Percentiles rank a stretch among this genome's conserved stretches.
phyloP scores from a whole-genome alignment of 2,329 filamentous ascomycete species.

The Colletotrichum sp. region DNA sequence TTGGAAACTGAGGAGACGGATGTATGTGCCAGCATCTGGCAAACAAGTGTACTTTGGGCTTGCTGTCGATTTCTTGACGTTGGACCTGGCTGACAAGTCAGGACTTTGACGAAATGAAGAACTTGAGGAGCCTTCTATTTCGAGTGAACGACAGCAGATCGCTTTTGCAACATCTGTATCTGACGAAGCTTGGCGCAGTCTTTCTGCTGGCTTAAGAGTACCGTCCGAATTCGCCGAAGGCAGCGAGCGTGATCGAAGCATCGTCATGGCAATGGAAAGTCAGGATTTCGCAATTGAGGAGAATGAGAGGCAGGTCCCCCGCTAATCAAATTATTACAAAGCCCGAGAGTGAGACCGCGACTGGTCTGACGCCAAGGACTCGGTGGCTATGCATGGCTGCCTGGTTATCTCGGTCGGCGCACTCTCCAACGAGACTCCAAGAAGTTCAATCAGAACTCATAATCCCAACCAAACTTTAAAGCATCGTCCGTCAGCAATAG shows the following conservation, averaged over 20 bases:
- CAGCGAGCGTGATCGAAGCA: background rate
- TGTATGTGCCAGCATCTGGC: background rate
- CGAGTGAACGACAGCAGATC: background rate
- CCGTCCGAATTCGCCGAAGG: fast-evolving
- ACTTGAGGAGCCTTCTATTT: background rate
- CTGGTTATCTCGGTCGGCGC: background rate
- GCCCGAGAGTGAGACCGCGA: background rate
- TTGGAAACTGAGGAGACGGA: background rate
- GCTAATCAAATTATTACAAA: background rate
- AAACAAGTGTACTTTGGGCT: background rate
- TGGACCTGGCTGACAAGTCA: background rate
- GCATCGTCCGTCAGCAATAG: background rate
- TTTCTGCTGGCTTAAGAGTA: background rate
- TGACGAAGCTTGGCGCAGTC: background rate
- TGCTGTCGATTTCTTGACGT: background rate
- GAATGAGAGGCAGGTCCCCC: background rate
- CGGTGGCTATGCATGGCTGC: background rate
- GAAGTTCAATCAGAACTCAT: background rate
- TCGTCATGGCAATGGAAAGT: background rate
- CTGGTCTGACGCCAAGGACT: background rate
- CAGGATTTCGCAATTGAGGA: background rate
- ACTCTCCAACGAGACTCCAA: background rate
- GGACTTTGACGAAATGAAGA: background rate
- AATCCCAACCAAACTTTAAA: background rate
- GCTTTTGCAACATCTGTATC: background rate